phyloP scores from a whole-genome alignment of 257 asterid genomes.

The Solanum pennellii region DNA sequence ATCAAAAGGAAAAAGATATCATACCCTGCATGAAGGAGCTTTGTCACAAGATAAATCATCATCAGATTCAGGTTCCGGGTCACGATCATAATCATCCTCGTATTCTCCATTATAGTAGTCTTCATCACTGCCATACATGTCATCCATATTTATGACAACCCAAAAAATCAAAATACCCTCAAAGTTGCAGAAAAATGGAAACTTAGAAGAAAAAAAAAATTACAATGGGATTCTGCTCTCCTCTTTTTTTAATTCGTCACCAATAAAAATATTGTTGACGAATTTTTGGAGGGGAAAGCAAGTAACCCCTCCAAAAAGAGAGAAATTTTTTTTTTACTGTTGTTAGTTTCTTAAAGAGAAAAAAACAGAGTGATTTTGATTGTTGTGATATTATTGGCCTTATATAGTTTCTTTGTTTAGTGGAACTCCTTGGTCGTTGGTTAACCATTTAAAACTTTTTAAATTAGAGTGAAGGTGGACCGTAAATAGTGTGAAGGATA shows the following conservation, averaged over 20 bases:
- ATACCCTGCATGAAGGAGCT: constrained; percentile 34
- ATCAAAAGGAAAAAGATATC: background rate
- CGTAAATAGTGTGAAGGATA: background rate
- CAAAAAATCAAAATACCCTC: background rate
- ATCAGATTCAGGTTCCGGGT: constrained; percentile 10
- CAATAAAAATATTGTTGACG: background rate
- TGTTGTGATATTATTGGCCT: background rate
- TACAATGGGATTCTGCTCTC: background rate
- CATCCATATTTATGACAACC: background rate
- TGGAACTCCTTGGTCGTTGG: background rate
- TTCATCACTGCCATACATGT: constrained; percentile 22
- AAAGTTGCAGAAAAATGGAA: background rate
- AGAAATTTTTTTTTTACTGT: background rate
- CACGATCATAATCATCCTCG: background rate
- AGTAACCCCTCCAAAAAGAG: background rate
- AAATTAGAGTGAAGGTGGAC: background rate
- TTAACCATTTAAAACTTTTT: background rate
- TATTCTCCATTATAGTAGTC: constrained; percentile 10
- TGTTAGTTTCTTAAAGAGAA: background rate
- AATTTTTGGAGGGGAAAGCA: background rate
- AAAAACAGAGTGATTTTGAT: background rate
- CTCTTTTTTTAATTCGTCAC: background rate
- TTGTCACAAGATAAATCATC: background rate
- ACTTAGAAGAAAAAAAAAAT: background rate
- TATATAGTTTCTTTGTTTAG: background rate